phyloP scores from a whole-genome alignment of 257 asterid species.

The Ehretia macrophylla region DNA sequence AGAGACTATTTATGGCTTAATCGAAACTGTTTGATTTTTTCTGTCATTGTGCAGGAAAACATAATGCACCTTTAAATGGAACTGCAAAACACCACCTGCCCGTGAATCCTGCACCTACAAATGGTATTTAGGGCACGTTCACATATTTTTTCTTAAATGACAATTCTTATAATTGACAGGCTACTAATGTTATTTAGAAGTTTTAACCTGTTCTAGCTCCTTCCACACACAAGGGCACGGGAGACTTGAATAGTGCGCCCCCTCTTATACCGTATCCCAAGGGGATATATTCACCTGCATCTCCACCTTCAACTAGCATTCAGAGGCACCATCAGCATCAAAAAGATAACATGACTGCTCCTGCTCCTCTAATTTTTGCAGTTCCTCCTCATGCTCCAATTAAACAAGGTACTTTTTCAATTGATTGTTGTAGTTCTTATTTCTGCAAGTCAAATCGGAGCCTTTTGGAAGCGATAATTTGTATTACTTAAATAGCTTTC shows the following conservation, averaged over 20 bases:
- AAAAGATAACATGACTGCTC: conserved; percentile 29
- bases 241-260: conserved; percentile 34
- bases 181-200: conserved; percentile 8
- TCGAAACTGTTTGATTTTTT: conserved; percentile 5
- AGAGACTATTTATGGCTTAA: not conserved
- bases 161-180: conserved; percentile 3
- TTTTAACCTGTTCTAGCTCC: conserved; percentile 43
- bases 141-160: conserved; percentile 5
- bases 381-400: conserved; percentile 47
- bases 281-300: conserved; percentile 28
- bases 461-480: not conserved
- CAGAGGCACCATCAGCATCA: conserved; percentile 24
- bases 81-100: conserved; percentile 28
- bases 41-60: conserved; percentile 36
- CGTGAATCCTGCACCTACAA: conserved; percentile 36
- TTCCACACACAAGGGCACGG: conserved; percentile 28
- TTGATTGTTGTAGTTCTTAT: not conserved
- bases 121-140: conserved; percentile 38
- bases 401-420: conserved; percentile 34
- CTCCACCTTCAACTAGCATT: conserved; percentile 25
- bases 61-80: conserved; percentile 28
- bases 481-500: not conserved
- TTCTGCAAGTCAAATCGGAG: not conserved
- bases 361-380: conserved; percentile 39
- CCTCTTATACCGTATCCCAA: conserved; percentile 46